phyloP scores from a whole-genome alignment of 2,329 filamentous ascomycete species.

The Cercospora janseana region DNA sequence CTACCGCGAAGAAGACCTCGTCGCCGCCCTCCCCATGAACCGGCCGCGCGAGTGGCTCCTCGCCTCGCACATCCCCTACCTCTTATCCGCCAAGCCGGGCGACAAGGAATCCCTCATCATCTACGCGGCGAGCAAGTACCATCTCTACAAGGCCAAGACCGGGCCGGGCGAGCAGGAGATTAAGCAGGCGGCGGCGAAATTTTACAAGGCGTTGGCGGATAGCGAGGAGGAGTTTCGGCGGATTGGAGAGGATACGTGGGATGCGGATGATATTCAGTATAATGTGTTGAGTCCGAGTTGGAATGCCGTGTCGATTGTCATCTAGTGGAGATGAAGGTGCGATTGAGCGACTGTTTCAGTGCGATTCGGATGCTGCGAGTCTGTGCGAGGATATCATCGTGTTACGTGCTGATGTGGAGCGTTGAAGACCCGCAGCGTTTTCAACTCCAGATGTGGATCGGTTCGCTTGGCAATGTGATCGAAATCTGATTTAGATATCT shows the following conservation, averaged over 20 bases:
- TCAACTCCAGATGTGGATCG: no score
- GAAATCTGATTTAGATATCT: no score
- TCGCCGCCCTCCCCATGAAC: slow-evolving; percentile 46
- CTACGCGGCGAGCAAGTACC: slow-evolving; percentile 23
- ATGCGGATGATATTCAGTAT: slow-evolving; percentile 18
- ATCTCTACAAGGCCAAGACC: slow-evolving; percentile 21
- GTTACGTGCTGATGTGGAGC: no score
- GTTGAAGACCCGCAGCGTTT: no score
- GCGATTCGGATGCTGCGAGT: no score
- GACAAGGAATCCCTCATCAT: slow-evolving; percentile 24
- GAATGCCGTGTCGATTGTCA: slow-evolving; percentile 23
- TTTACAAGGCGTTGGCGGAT: slow-evolving; percentile 21
- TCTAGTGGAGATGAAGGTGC: no score
- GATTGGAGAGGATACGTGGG: slow-evolving; percentile 19
- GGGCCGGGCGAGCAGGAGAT: slow-evolving; percentile 15
- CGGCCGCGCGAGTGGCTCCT: slow-evolving; percentile 48
- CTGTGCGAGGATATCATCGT: no score
- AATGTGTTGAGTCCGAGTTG: slow-evolving; percentile 24
- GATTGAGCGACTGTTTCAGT: no score
- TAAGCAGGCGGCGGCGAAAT: slow-evolving; percentile 21
- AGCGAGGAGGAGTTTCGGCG: slow-evolving; percentile 20
- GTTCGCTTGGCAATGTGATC: no score
- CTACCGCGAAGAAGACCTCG: slow-evolving; percentile 37
- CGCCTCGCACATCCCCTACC: slow-evolving; percentile 46
- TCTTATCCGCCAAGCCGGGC: slow-evolving; percentile 30